phyloP scores from a whole-genome alignment of 352 stramenopile species.

The Phytophthora colocasiae region DNA sequence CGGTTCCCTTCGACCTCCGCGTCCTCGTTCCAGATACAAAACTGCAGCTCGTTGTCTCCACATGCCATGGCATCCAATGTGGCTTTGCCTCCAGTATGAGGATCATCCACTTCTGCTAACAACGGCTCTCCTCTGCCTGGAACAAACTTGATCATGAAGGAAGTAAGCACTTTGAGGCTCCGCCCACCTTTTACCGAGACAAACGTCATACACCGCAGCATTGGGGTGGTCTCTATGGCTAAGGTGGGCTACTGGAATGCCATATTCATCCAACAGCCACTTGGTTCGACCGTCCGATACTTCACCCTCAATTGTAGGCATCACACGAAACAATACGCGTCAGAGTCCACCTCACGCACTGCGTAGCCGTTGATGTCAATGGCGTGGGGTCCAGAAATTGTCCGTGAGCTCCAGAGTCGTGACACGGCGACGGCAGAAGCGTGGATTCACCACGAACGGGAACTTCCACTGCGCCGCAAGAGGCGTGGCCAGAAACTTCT shows the following conservation, averaged over 20 bases:
- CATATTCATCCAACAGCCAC: conserved; percentile 55
- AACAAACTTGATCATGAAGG: conserved; percentile 43
- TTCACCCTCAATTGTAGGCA: conserved; percentile 35
- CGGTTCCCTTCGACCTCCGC: conserved; percentile 28
- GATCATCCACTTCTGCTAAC: conserved; percentile 42
- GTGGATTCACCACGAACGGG: conserved; percentile 49
- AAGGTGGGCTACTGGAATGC: conserved; percentile 42
- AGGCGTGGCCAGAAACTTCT: conserved; percentile 44
- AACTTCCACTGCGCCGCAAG: conserved; percentile 51
- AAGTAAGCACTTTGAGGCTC: conserved; percentile 38
- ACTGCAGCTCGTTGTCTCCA: conserved; percentile 42
- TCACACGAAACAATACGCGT: conserved; percentile 41
- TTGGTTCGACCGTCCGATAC: conserved; percentile 31
- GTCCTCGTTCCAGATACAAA: conserved; percentile 42
- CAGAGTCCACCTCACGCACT: conserved; percentile 38
- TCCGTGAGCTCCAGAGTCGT: conserved; percentile 47
- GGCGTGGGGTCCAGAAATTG: conserved; percentile 48
- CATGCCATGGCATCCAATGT: conserved; percentile 42
- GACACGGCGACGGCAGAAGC: conserved; percentile 43
- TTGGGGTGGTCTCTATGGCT: conserved; percentile 15
- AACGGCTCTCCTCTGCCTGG: conserved; percentile 40
- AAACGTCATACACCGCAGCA: conserved; percentile 42
- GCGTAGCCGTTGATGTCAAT: conserved; percentile 41
- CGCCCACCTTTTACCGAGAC: conserved; percentile 41
- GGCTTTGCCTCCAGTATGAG: conserved; percentile 39